Base-by-base conservation (phyloP, 2,329 filamentous ascomycete genomes). In the Phyllosticta capitalensis region DNA sequence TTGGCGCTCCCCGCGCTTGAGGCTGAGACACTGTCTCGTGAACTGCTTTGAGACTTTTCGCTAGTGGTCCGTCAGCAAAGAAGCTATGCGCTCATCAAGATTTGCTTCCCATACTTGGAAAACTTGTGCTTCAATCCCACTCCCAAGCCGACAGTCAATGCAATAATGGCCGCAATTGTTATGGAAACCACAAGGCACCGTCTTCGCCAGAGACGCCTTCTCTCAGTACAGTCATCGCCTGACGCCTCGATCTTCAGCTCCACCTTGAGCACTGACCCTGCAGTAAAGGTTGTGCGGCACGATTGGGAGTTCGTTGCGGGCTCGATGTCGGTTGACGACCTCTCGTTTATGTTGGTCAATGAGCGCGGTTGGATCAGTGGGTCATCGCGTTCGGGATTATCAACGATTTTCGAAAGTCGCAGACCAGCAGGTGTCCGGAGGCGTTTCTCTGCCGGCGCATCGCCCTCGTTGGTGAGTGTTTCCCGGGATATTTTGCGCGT, bases 401-500 rank as follows among this genome's bases (percentile, higher is more conserved):
- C 72, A 62, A 76, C 68, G 52, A 76, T 74, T 6, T 72, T 65
- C 24, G 74, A 75, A 5, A 76, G 68, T 24, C 74, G 72, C 55
- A 72, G 68, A 30, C 74, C 74, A 22, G 73, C 74, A 54, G 73
- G 72, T 26, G 74, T 74, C 3, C 72, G 74, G 55, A 76, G 75
- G 50, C 72, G 72, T 64, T 75, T 75, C 17, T 72, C 66, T 3
- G 55, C 59, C 5, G 59, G 59, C 19, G 48, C 33, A 3, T 52
- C 19, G 22, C 33, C 49, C 38, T 59, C 56, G 21, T 21, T 24
- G 21, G 9, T 38, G 33, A 22, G 12, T 22, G 22, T 7, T 49
- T 20, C 12, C 45, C 33, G n/a, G 19, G 45, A 14, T 7, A 12
- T 51, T 19, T 26, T 21, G 49, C 33, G 21, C 49, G 5, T 45